Percentiles rank a stretch among this genome's conserved stretches.
Conservation (phyloP, 331 rosid genomes). For the Stylosanthes scabra region DNA sequence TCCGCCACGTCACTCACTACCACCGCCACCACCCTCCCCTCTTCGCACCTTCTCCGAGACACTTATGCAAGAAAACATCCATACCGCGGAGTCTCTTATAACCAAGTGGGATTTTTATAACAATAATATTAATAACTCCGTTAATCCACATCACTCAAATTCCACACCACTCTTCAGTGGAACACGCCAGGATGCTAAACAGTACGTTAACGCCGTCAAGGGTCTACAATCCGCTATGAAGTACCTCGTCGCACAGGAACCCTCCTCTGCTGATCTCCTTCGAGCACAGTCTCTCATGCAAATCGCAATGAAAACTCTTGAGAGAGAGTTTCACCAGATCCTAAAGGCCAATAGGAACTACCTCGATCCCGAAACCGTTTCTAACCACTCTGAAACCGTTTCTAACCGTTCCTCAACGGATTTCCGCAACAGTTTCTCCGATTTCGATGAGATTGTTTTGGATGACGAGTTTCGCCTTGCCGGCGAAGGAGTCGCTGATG, state of each 20-base stretch:
- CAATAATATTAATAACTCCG: not conserved
- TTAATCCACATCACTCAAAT: not conserved
- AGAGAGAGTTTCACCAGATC: constrained; percentile 68
- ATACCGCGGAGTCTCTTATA: constrained; percentile 55
- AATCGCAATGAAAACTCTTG: constrained; percentile 72
- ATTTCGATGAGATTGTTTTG: constrained; percentile 50
- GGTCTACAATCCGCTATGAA: constrained; percentile 83
- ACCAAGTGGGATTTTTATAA: constrained; percentile 60
- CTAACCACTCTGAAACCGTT: constrained; percentile 62
- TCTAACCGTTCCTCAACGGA: constrained; percentile 58
- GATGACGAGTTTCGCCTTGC: constrained; percentile 57
- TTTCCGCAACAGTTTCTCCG: constrained; percentile 55
- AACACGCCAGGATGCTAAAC: constrained; percentile 68
- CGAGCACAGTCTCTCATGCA: constrained; percentile 74
- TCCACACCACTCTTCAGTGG: constrained; percentile 56
- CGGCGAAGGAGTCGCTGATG: constrained; percentile 43
- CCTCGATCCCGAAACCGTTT: constrained; percentile 69
- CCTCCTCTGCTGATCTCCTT: constrained; percentile 49
- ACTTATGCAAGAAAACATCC: constrained; percentile 62
- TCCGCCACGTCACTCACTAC: constrained; percentile 18
- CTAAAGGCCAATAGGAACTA: constrained; percentile 51
- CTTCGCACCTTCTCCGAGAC: constrained; percentile 54
- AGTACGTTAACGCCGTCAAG: constrained; percentile 59
- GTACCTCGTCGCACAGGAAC: constrained; percentile 44
- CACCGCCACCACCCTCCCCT: constrained; percentile 47